Evolutionary conservation across 2,329 filamentous ascomycete species (phyloP).

Genomic region (Calonectria hongkongensis): DNA sequence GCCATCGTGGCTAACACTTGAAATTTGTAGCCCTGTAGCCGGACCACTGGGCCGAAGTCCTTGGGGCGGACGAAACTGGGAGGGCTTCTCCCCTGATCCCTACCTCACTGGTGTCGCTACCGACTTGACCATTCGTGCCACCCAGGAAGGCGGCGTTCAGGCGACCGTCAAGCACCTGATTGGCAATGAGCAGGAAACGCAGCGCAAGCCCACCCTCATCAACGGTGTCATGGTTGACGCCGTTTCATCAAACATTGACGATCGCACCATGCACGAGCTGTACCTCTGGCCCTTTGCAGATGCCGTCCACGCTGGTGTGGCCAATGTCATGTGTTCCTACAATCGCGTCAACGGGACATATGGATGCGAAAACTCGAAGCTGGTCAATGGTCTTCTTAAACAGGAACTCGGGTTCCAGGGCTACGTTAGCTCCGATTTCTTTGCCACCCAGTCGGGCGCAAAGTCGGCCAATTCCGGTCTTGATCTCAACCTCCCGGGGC

Average conservation of each 20-base stretch:
- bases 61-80: slow-evolving; percentile 29
- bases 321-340: slow-evolving; percentile 29
- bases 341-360: slow-evolving; percentile 23
- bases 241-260: slow-evolving; percentile 21
- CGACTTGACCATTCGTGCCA: slow-evolving; percentile 10
- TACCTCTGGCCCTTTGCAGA: slow-evolving; percentile 31
- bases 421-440: neutral
- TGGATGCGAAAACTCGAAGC: slow-evolving; percentile 26
- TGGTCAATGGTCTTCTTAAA: slow-evolving; percentile 22
- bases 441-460: neutral
- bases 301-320: slow-evolving; percentile 23
- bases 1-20: neutral
- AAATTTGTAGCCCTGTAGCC: slow-evolving; percentile 15
- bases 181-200: slow-evolving; percentile 74
- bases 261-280: slow-evolving; percentile 23
- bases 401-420: slow-evolving; percentile 27
- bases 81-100: slow-evolving; percentile 28
- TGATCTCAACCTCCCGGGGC: neutral
- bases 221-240: neutral
- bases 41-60: slow-evolving; percentile 22
- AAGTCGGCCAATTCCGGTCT: neutral
- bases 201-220: slow-evolving; percentile 55
- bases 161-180: slow-evolving; percentile 8
- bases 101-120: slow-evolving; percentile 19
- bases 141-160: slow-evolving; percentile 1